phyloP scores from a whole-genome alignment of 1,139 yeast species.

The Debaryomycetaceae sp. region DNA sequence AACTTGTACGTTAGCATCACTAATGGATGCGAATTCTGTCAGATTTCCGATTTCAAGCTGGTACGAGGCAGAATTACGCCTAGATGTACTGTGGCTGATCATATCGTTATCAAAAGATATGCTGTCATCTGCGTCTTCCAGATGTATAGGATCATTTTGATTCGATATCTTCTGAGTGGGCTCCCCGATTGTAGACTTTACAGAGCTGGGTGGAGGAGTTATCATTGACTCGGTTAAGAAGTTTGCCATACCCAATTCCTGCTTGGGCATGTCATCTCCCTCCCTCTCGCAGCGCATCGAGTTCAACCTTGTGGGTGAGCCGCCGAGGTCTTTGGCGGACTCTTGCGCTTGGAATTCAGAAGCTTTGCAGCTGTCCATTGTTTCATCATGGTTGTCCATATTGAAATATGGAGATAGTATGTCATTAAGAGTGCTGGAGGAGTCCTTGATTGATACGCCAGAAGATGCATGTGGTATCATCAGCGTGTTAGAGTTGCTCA shows the following conservation, averaged over 20 bases:
- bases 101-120: conserved; percentile 14
- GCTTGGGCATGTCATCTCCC: background rate
- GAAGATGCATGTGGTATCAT: background rate
- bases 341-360: background rate
- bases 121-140: conserved; percentile 1
- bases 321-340: background rate
- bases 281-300: background rate
- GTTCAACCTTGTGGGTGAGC: background rate
- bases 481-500: background rate
- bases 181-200: too few species aligned
- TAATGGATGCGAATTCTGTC: conserved; percentile 14
- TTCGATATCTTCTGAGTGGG: background rate
- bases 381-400: background rate
- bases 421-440: background rate
- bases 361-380: background rate
- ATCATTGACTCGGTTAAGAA: background rate
- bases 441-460: background rate
- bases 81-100: conserved; percentile 19
- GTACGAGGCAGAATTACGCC: conserved; percentile 8
- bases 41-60: conserved; percentile 7
- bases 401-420: conserved; percentile 3
- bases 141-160: background rate
- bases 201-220: background rate
- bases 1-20: conserved; percentile 21
- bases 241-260: background rate